These are phyloP conservation scores for Globisporangium nagaii DNA, from an alignment of 352 stramenopile genomes.

Conservation along the genomic window DNA sequence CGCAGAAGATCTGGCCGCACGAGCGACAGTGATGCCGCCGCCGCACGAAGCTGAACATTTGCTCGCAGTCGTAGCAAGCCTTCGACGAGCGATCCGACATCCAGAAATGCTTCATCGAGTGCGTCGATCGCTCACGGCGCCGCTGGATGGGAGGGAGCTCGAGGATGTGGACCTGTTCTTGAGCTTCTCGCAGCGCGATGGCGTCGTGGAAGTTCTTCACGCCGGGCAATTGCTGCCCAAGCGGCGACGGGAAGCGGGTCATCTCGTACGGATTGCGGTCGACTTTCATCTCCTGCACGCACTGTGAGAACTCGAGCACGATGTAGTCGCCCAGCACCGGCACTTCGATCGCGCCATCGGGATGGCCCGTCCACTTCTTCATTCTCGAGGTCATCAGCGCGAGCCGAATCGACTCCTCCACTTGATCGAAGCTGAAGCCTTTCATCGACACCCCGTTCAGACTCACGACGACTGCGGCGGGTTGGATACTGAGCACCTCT, in stretches of 20 bases:
- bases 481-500: conserved; percentile 38
- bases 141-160: conserved; percentile 6
- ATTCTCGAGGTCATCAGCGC: conserved; percentile 18
- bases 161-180: not conserved
- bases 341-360: conserved; percentile 18
- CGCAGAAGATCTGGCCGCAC: conserved; percentile 84
- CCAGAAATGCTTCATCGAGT: conserved; percentile 86
- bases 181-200: not conserved
- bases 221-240: conserved; percentile 53
- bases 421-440: conserved; percentile 39
- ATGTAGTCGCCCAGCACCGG: conserved; percentile 22
- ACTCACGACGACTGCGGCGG: conserved; percentile 49
- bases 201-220: conserved; percentile 45
- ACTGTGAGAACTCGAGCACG: conserved; percentile 57
- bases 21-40: conserved; percentile 78
- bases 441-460: conserved; percentile 52
- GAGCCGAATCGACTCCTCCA: conserved; percentile 35
- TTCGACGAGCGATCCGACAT: conserved; percentile 87
- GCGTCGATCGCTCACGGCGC: conserved; percentile 35
- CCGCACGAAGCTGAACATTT: conserved; percentile 79
- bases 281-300: conserved; percentile 56
- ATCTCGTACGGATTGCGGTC: conserved; percentile 65
- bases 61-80: conserved; percentile 77
- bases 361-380: conserved; percentile 5
- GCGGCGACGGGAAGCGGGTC: conserved; percentile 69